These are phyloP conservation scores for Nitzschia putrida DNA, from an alignment of 108 stramenopile genomes.

Conservation along the genomic window DNA sequence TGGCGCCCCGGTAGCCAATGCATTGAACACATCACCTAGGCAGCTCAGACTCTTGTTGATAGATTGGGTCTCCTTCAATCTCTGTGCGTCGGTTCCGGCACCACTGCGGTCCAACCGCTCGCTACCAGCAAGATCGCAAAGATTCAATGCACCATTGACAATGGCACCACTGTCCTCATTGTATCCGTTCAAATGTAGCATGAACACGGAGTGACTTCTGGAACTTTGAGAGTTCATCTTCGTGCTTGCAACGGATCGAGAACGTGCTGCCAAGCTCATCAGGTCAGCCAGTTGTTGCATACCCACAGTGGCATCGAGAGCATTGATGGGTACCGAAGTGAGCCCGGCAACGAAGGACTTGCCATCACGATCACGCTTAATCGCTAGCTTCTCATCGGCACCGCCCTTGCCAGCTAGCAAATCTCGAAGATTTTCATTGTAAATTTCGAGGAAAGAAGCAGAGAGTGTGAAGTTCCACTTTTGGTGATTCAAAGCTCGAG, in stretches of 20 bases:
- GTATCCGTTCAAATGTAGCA: conserved; percentile 91
- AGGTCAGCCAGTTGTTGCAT: conserved; percentile 84
- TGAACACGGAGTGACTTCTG: conserved; percentile 98
- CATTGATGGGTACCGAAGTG: conserved; percentile 81
- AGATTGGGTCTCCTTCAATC: conserved; percentile 93
- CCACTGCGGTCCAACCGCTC: conserved; percentile 96
- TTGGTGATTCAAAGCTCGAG: conserved; percentile 73
- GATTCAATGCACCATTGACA: conserved; percentile 92
- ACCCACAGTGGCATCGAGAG: conserved; percentile 53
- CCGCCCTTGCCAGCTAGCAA: conserved; percentile 69
- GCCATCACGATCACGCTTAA: conserved; percentile 75
- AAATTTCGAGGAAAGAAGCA: conserved; percentile 98
- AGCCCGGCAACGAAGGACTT: conserved; percentile 90
- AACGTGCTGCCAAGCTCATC: conserved; percentile 84
- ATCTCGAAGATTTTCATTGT: conserved; percentile 97
- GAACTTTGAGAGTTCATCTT: conserved; percentile 98
- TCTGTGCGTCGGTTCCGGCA: conserved; percentile 75
- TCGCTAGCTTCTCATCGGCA: conserved; percentile 60
- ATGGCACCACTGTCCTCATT: conserved; percentile 87
- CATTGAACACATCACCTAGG: conserved; percentile 96
- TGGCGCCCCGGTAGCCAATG: conserved; percentile 81
- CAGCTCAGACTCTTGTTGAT: conserved; percentile 99
- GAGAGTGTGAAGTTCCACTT: conserved; percentile 94
- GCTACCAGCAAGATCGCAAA: conserved; percentile 97
- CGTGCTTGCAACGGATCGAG: conserved; percentile 94